Conservation (phyloP, 768 basidiomycete species). For the Trametes cinnabarina region DNA sequence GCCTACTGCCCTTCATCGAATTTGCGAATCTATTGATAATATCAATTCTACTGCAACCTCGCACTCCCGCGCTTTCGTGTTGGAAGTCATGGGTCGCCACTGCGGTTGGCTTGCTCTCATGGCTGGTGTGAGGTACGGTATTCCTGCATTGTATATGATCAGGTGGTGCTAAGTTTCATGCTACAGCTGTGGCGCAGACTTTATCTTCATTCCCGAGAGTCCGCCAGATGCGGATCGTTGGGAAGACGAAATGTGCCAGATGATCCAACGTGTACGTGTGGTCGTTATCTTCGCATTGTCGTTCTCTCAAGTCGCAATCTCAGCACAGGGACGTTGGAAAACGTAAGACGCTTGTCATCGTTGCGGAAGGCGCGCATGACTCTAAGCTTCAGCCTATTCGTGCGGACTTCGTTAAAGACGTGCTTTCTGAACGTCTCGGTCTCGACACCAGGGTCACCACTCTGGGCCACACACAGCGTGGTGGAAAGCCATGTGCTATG, state of each 20-base stretch:
- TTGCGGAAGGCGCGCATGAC: constrained; percentile 96
- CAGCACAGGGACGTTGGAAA: constrained; percentile 92
- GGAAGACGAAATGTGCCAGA: constrained; percentile 90
- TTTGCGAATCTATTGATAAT: constrained; percentile 97
- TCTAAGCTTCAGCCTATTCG: constrained; percentile 85
- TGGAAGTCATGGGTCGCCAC: constrained; percentile 99
- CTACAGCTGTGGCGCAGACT: constrained; percentile 84
- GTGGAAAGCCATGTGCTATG: constrained; percentile 88
- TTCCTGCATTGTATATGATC: neutral
- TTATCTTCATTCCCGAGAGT: constrained; percentile 94
- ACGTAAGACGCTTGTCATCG: constrained; percentile 97
- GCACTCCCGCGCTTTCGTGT: constrained; percentile 95
- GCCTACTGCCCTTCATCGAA: constrained; percentile 90
- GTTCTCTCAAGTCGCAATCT: neutral
- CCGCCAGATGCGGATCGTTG: constrained; percentile 79
- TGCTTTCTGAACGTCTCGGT: constrained; percentile 81
- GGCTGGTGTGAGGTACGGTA: constrained; percentile 79
- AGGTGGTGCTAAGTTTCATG: neutral
- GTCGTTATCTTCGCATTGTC: neutral
- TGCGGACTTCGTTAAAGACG: constrained; percentile 86
- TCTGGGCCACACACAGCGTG: constrained; percentile 94
- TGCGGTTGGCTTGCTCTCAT: constrained; percentile 98
- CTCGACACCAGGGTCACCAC: constrained; percentile 97
- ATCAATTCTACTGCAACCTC: constrained; percentile 96
- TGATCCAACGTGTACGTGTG: constrained; percentile 62